A percentile compares a stretch with the other conserved stretches of the same genome.
phyloP scores from a whole-genome alignment of 208 protist species.

The Acanthamoeba culbertsoni region DNA sequence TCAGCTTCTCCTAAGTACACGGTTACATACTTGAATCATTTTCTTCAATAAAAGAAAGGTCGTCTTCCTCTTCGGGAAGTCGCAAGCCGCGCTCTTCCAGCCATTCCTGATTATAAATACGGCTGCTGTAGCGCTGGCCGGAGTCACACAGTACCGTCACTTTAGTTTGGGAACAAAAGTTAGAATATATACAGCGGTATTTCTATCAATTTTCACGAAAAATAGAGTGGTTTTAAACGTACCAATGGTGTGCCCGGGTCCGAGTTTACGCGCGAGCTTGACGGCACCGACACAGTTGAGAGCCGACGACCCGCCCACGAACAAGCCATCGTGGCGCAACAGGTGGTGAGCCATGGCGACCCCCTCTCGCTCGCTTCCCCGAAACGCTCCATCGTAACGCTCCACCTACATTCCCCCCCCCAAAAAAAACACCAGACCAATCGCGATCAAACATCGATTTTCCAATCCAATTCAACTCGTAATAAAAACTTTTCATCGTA shows the following conservation, averaged over 20 bases:
- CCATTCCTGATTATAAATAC: slow-evolving; percentile 75
- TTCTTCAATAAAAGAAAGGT: not conserved
- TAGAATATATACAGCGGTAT: not conserved
- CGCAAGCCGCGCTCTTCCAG: slow-evolving; percentile 59
- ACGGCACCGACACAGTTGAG: slow-evolving; percentile 76
- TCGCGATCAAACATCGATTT: not conserved
- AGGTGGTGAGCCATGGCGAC: slow-evolving; percentile 79
- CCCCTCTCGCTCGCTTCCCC: slow-evolving; percentile 62
- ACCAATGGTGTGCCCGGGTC: slow-evolving; percentile 74
- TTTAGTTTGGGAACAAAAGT: not conserved
- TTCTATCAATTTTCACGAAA: too few species aligned
- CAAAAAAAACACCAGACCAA: not conserved
- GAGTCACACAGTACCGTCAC: slow-evolving; percentile 76
- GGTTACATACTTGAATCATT: too few species aligned
- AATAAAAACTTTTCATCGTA: too few species aligned
- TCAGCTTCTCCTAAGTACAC: too few species aligned
- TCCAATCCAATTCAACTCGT: not conserved
- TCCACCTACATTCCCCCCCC: not conserved
- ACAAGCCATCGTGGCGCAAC: slow-evolving; percentile 79
- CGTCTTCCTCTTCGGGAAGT: not conserved
- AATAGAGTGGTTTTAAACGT: not conserved
- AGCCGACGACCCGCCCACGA: slow-evolving; percentile 75
- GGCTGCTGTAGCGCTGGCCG: slow-evolving; percentile 71
- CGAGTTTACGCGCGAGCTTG: slow-evolving; percentile 69
- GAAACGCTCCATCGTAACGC: not conserved